Evolutionary conservation across 1,284 basidiomycete genomes (phyloP), one percentile per base, ranked within the genome.

Genomic region (Mycena sp.): DNA sequence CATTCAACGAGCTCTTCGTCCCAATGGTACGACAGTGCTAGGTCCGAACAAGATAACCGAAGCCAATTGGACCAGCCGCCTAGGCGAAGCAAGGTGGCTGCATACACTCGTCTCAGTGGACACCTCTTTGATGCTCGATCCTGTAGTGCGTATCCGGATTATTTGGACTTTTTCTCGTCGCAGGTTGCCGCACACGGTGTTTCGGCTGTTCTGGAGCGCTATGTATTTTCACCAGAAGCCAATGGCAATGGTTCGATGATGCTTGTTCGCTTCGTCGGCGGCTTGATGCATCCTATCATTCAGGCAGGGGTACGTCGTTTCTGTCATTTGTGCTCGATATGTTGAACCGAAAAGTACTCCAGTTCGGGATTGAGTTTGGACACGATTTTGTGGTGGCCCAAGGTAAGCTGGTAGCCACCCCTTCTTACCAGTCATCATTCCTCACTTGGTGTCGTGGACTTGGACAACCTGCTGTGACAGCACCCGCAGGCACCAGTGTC

Each of bases 271-370:
- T 80, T 91, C 46, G 73, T 87, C 41, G 80, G 80, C 32, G 89
- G 88, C 65, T 78, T 80, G 85, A 44, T 83, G 3, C 85, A 92
- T 72, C 88, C 89, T 0, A 75, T 89, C 54, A 91, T 92, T 49
- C 86, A 89, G 69, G 74, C 84, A 37, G 89, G 89, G 41, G 86
- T 88, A 71, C 60, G 83, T 77, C 32, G 3, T 14, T 26, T 37
- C n/a, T 38, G 49, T n/a, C 7, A 11, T 14, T 56, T 23, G 11
- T 29, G 19, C 12, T 35, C 43, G 17, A 21, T 19, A 44, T 19
- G 29, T 58, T 53, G 41, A 30, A 30, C 57, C n/a, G 40, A 26
- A 41, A 14, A 32, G 38, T 21, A 37, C 29, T 40, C 25, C 61
- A 87, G 80, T 87, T 87, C 65, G 89, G 84, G 4, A 71, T 84